These are phyloP conservation scores for Debaryomyces hansenii DNA, from an alignment of 805 yeast genomes.

Conservation along the genomic window DNA sequence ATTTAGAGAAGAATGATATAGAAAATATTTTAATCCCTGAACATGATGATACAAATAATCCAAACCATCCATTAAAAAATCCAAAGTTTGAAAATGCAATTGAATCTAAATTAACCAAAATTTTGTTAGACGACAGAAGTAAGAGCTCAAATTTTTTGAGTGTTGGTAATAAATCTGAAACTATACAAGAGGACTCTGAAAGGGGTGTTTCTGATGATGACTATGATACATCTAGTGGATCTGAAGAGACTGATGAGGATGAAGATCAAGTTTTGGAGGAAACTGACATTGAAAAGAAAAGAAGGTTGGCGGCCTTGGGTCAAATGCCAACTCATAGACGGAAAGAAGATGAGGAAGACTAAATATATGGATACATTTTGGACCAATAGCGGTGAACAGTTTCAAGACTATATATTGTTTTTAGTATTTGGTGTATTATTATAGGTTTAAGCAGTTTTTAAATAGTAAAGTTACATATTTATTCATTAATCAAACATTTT, in stretches of 20 bases:
- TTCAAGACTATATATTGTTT: too few relatives aligned
- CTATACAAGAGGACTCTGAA: constrained; percentile 18
- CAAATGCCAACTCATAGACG: constrained; percentile 36
- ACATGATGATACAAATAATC: constrained; percentile 5
- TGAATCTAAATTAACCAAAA: constrained; percentile 16
- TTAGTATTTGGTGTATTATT: too few relatives aligned
- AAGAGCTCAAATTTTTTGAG: not conserved
- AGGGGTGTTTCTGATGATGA: constrained; percentile 8
- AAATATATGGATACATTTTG: constrained; percentile 3
- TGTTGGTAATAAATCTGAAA: not conserved
- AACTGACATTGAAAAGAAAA: constrained; percentile 63
- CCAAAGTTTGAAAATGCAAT: constrained; percentile 13
- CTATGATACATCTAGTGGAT: constrained; percentile 9
- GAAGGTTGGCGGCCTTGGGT: constrained; percentile 63
- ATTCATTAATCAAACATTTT: too few relatives aligned
- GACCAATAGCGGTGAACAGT: too few relatives aligned
- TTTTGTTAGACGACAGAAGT: constrained; percentile 7
- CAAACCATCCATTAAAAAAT: constrained; percentile 11
- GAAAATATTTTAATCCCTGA: constrained; percentile 10
- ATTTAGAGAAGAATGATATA: constrained; percentile 10
- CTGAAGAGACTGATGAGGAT: constrained; percentile 17
- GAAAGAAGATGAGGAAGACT: constrained; percentile 52
- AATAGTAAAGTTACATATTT: too few relatives aligned
- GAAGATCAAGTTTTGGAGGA: constrained; percentile 38
- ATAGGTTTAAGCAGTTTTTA: too few relatives aligned